Evolutionary conservation across 2,329 filamentous ascomycete species (phyloP), one percentile per base, ranked within the genome.

Genomic region (Tolypocladium tropicale): DNA sequence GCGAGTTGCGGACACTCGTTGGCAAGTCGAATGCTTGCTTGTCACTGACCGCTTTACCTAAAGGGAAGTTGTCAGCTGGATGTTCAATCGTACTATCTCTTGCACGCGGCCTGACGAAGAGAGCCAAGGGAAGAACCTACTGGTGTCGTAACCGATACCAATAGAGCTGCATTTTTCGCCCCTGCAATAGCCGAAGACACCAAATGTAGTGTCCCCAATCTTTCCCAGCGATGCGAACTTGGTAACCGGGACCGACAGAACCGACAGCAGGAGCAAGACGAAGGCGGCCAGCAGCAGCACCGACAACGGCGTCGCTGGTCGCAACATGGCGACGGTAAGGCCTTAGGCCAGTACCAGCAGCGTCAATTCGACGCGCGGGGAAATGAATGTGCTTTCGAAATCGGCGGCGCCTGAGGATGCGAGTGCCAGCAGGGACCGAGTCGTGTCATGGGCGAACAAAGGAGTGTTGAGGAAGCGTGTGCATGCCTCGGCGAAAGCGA

Each of bases 201-300:
- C 94, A 76, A 95, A 96, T 62, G 85, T 85, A 63, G 89, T 83
- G 64, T 86, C 85, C 46, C 85, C 75, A 67, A 85, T 93, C 54
- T 83, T 85, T 39, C 89, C 92, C 46, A 99, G 78, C 11, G 91
- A 90, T 51, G 99, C 95, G 30, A 79, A 81, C 67, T 88, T 85
- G 68, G 97, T 87, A 63, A 99, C 84, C 21, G 94, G 94, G 0
- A 90, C 92, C 1, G 93, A 96, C n/a, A 99, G 76, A 41, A 92
- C 89, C 51, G 91, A 89, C 41, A 99, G 78, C 51, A 97, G 78
- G 54, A 97, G 80, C 59, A 97, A 78, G 60, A 79, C 87, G 72
- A 99, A 96, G 62, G 93, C 91, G 66, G 82, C 79, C 60, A 95
- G 82, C 67, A 97, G 86, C 70, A 97, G 76, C 63, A 96, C 77